These are phyloP conservation scores for Cryptosporidium parvum DNA, from an alignment of 169 alveolate species.

Conservation along the genomic window DNA sequence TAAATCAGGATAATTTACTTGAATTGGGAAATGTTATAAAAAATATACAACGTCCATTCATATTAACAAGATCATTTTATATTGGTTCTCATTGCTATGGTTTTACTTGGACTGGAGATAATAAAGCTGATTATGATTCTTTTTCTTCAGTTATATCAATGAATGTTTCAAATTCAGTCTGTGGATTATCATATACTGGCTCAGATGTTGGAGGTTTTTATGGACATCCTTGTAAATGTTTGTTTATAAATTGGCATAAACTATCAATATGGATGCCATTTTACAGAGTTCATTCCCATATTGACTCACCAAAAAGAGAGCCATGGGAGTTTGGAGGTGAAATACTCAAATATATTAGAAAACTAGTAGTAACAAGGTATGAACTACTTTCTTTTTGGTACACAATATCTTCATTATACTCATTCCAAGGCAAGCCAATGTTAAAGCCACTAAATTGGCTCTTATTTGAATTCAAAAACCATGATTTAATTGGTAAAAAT, in stretches of 20 bases:
- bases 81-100: slow-evolving; percentile 89
- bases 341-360: slow-evolving; percentile 30
- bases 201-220: slow-evolving; percentile 93
- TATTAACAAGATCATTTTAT: slow-evolving; percentile 87
- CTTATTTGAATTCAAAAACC: not conserved
- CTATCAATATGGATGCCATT: slow-evolving; percentile 84
- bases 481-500: not conserved
- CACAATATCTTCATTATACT: slow-evolving; percentile 47
- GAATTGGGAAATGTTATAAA: slow-evolving; percentile 47
- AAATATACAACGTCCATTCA: slow-evolving; percentile 85
- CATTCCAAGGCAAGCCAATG: slow-evolving; percentile 69
- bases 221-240: slow-evolving; percentile 87
- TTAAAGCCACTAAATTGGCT: slow-evolving; percentile 55
- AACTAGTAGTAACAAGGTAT: slow-evolving; percentile 45
- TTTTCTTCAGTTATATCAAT: slow-evolving; percentile 86
- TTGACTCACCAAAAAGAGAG: slow-evolving; percentile 72
- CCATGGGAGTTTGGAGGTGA: slow-evolving; percentile 72
- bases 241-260: slow-evolving; percentile 90
- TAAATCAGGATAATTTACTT: slow-evolving; percentile 19
- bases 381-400: slow-evolving; percentile 75
- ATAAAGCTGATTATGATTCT: slow-evolving; percentile 85
- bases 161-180: slow-evolving; percentile 84
- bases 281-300: slow-evolving; percentile 70
- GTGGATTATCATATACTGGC: slow-evolving; percentile 90
- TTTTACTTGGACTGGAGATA: slow-evolving; percentile 93